Evolutionary conservation across 108 stramenopile species (phyloP).

Genomic region (Fistulifera solaris): DNA sequence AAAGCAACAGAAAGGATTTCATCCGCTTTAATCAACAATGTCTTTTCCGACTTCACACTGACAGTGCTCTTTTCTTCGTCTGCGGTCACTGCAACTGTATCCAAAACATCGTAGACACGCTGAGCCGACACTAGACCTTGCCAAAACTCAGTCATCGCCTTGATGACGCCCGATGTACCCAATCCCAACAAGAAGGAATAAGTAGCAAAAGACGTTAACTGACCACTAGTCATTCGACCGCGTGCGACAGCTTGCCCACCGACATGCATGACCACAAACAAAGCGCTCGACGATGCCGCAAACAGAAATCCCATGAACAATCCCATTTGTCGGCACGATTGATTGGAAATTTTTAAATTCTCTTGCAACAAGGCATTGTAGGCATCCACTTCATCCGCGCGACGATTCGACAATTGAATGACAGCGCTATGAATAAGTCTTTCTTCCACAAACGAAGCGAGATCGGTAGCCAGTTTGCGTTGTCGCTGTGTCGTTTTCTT

Average conservation of each 20-base stretch:
- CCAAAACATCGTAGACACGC: slow-evolving; percentile 33
- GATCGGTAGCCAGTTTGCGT: slow-evolving; percentile 37
- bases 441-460: slow-evolving; percentile 74
- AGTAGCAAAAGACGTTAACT: slow-evolving; percentile 66
- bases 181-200: slow-evolving; percentile 80
- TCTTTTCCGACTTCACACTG: neutral
- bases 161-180: slow-evolving; percentile 71
- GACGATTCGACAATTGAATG: slow-evolving; percentile 65
- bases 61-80: neutral
- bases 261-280: slow-evolving; percentile 61
- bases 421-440: slow-evolving; percentile 51
- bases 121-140: slow-evolving; percentile 56
- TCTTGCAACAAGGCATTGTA: slow-evolving; percentile 49
- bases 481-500: slow-evolving; percentile 51
- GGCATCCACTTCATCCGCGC: slow-evolving; percentile 53
- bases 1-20: slow-evolving; percentile 44
- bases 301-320: slow-evolving; percentile 82
- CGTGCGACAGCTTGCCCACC: slow-evolving; percentile 61
- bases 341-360: slow-evolving; percentile 33
- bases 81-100: neutral
- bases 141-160: slow-evolving; percentile 49
- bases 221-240: slow-evolving; percentile 62
- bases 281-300: slow-evolving; percentile 49
- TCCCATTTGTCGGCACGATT: slow-evolving; percentile 49
- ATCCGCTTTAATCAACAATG: slow-evolving; percentile 10